Conservation (phyloP, 2,329 filamentous ascomycete species). For the Sporothrix luriei region DNA sequence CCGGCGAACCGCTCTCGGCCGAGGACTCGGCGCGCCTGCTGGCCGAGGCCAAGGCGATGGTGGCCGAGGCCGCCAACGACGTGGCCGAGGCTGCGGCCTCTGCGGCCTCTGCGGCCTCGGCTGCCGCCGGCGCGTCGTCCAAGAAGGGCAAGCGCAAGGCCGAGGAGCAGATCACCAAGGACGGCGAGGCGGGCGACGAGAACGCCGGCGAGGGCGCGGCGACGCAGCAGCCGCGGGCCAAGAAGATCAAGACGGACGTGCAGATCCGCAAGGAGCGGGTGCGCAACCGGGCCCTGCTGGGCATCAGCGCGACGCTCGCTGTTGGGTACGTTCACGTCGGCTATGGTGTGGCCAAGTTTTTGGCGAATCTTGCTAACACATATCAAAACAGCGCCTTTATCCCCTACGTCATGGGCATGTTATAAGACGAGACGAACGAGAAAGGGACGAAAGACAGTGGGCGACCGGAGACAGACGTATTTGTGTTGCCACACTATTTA, state of each 20-base stretch:
- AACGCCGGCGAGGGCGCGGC: slow-evolving; percentile 42
- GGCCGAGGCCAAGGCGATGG: slow-evolving; percentile 84
- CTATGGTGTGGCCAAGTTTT: neutral
- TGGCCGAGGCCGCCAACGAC: slow-evolving; percentile 58
- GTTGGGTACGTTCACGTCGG: slow-evolving; percentile 71
- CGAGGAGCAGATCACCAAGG: slow-evolving; percentile 69
- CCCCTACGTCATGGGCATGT: slow-evolving; percentile 39
- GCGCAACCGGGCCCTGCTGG: slow-evolving; percentile 80
- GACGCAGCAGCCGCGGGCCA: slow-evolving; percentile 46
- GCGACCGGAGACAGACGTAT: slow-evolving; percentile 1
- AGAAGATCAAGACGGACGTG: slow-evolving; percentile 79
- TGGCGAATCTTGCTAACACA: too few species aligned
- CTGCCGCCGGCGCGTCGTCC: slow-evolving; percentile 44
- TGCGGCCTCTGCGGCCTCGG: slow-evolving; percentile 45
- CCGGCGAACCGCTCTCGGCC: slow-evolving; percentile 69
- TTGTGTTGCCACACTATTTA: slow-evolving; percentile 22
- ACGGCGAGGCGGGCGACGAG: slow-evolving; percentile 62
- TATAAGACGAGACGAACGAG: slow-evolving; percentile 31
- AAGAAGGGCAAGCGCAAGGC: slow-evolving; percentile 73
- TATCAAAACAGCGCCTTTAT: slow-evolving; percentile 38
- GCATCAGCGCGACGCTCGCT: slow-evolving; percentile 82
- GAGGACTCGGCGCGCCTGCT: slow-evolving; percentile 84
- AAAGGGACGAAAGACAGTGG: neutral
- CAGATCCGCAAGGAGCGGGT: slow-evolving; percentile 84
- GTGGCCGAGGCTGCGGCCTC: slow-evolving; percentile 42